Percentiles rank a stretch among this genome's conserved stretches.
phyloP scores from a whole-genome alignment of 129 eudicot genomes.

The Apium graveolens region DNA sequence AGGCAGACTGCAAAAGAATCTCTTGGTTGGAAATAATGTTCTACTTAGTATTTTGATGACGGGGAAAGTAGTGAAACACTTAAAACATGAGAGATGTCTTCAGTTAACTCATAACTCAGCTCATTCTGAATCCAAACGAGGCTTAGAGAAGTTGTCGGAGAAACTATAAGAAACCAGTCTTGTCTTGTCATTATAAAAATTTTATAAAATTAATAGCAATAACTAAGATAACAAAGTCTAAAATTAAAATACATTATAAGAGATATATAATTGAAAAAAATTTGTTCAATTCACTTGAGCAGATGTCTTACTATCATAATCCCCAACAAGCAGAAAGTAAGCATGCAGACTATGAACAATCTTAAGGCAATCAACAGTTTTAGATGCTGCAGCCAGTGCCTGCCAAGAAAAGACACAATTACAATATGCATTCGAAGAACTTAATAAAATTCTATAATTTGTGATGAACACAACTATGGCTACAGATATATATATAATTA shows the following conservation, averaged over 20 bases:
- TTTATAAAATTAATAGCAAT: background rate
- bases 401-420: slow-evolving; percentile 28
- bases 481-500: background rate
- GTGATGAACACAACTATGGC: background rate
- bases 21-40: background rate
- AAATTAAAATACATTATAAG: background rate
- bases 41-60: background rate
- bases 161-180: background rate
- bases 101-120: background rate
- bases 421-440: background rate
- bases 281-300: slow-evolving; percentile 12
- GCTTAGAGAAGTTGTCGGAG: background rate
- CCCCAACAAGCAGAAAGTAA: slow-evolving; percentile 92
- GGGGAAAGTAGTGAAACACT: background rate
- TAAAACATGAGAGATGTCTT: background rate
- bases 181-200: background rate
- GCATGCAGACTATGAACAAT: slow-evolving; percentile 81
- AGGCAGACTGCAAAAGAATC: background rate
- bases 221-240: background rate
- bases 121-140: background rate
- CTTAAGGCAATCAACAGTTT: slow-evolving; percentile 90
- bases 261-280: slow-evolving; percentile 1
- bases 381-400: slow-evolving; percentile 95
- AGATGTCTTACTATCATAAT: slow-evolving; percentile 60
- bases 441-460: background rate